Conservation (phyloP, 352 stramenopile genomes). For the Pilasporangium apinafurcum region DNA sequence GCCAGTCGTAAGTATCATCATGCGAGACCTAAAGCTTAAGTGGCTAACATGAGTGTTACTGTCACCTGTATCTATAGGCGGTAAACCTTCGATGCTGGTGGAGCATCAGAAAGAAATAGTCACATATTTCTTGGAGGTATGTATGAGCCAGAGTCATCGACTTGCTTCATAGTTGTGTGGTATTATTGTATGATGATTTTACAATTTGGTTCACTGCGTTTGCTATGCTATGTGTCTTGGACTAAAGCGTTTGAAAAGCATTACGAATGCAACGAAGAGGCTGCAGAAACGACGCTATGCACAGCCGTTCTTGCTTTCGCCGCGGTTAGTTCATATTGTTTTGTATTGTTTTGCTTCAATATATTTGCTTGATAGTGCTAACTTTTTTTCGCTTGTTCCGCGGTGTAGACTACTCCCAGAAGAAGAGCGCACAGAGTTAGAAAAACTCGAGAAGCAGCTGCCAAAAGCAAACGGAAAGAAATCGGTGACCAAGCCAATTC, state of each 20-base stretch:
- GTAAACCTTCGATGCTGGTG: constrained; percentile 7
- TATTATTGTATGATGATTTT: background rate
- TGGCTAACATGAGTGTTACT: background rate
- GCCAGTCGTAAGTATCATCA: constrained; percentile 6
- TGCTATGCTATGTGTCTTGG: background rate
- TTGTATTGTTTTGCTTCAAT: background rate
- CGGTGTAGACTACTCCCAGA: constrained; percentile 47
- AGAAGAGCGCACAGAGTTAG: constrained; percentile 39
- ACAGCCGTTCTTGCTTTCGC: constrained; percentile 60
- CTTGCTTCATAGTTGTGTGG: background rate
- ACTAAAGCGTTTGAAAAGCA: constrained; percentile 54
- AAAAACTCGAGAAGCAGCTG: constrained; percentile 43
- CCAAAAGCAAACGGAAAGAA: constrained; percentile 21
- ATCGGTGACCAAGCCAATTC: background rate
- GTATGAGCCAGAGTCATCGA: background rate
- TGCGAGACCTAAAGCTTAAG: constrained; percentile 15
- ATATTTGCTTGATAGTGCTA: background rate
- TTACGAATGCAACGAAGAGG: constrained; percentile 51
- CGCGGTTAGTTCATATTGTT: constrained; percentile 18
- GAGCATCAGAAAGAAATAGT: constrained; percentile 72
- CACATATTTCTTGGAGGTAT: constrained; percentile 61
- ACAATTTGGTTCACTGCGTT: background rate
- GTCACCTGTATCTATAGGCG: constrained; percentile 7
- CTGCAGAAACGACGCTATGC: constrained; percentile 69
- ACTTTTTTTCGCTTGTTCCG: background rate